phyloP scores from a whole-genome alignment of 75 land plant genomes.

The Pseudotsuga menziesii region DNA sequence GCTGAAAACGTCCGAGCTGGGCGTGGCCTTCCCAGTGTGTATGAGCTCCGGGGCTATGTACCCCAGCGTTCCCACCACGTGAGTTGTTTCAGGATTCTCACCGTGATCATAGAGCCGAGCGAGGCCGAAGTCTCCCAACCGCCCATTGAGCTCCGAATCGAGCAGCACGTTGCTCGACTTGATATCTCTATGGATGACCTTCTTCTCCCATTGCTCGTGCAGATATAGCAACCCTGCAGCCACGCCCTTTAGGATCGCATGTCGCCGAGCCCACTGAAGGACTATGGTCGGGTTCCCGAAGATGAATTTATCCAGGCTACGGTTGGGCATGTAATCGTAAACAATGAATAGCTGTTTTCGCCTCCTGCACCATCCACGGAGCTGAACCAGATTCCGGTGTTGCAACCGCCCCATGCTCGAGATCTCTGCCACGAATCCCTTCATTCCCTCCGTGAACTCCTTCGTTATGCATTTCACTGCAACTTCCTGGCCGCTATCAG shows the following conservation, averaged over 20 bases:
- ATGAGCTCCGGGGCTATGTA: constrained; percentile 18
- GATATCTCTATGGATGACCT: constrained; percentile 33
- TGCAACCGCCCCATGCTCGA: constrained; percentile 32
- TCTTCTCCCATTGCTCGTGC: constrained; percentile 20
- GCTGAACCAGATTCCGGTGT: constrained; percentile 41
- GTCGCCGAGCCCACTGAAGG: constrained; percentile 8
- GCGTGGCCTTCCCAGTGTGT: constrained; percentile 22
- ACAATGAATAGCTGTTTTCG: constrained; percentile 13
- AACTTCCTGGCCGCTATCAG: constrained; percentile 1
- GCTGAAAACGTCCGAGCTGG: constrained; percentile 21
- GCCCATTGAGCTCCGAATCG: constrained; percentile 15
- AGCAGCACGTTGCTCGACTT: constrained; percentile 25
- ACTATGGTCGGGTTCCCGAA: neutral
- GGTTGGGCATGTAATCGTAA: constrained; percentile 24
- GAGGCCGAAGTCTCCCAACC: constrained; percentile 23
- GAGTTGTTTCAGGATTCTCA: constrained; percentile 25
- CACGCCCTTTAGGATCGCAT: constrained; percentile 16
- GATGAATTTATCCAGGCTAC: constrained; percentile 22
- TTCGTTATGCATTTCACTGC: constrained; percentile 30
- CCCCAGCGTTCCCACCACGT: constrained; percentile 20
- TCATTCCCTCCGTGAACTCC: constrained; percentile 29
- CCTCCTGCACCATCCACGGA: constrained; percentile 34
- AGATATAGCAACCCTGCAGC: constrained; percentile 18
- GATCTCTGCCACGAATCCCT: constrained; percentile 39
- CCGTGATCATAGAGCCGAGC: constrained; percentile 19